Percentiles rank a stretch among this genome's conserved stretches.
phyloP scores from a whole-genome alignment of 2,329 filamentous ascomycete genomes.

The Teratosphaeria zuluensis region DNA sequence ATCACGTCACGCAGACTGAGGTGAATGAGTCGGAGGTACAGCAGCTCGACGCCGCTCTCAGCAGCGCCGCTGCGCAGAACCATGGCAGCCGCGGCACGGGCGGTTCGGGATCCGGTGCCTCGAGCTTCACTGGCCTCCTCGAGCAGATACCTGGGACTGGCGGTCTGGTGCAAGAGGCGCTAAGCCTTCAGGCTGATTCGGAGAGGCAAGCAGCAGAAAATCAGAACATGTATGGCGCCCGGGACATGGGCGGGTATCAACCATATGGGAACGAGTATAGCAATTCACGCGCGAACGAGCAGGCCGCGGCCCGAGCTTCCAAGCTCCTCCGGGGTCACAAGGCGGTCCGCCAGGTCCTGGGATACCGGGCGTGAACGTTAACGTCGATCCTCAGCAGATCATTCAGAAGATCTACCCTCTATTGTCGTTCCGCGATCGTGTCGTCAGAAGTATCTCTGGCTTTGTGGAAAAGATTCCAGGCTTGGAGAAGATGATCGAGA shows the following conservation, averaged over 20 bases:
- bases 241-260: conserved; percentile 7
- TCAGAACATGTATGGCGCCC: conserved; percentile 9
- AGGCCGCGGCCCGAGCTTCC: conserved; percentile 26
- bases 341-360: conserved; percentile 30
- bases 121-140: conserved; percentile 58
- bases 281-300: conserved; percentile 16
- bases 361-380: conserved; percentile 66
- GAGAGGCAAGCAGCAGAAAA: conserved; percentile 38
- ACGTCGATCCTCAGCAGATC: conserved; percentile 52
- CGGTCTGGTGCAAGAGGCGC: conserved; percentile 37
- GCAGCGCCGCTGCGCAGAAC: conserved; percentile 27
- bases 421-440: conserved; percentile 83
- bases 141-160: conserved; percentile 59
- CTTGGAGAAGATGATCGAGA: conserved; percentile 79
- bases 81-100: conserved; percentile 18
- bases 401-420: conserved; percentile 79
- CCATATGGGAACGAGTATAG: conserved; percentile 14
- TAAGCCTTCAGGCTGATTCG: conserved; percentile 36
- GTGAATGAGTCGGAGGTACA: conserved; percentile 39
- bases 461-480: conserved; percentile 89
- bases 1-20: conserved; percentile 40
- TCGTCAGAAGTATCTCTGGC: conserved; percentile 75
- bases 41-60: conserved; percentile 36
- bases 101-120: conserved; percentile 23
- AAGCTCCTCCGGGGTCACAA: conserved; percentile 30